These are phyloP conservation scores for Cercophora samala DNA, from an alignment of 495 filamentous ascomycete genomes.

Conservation along the genomic window DNA sequence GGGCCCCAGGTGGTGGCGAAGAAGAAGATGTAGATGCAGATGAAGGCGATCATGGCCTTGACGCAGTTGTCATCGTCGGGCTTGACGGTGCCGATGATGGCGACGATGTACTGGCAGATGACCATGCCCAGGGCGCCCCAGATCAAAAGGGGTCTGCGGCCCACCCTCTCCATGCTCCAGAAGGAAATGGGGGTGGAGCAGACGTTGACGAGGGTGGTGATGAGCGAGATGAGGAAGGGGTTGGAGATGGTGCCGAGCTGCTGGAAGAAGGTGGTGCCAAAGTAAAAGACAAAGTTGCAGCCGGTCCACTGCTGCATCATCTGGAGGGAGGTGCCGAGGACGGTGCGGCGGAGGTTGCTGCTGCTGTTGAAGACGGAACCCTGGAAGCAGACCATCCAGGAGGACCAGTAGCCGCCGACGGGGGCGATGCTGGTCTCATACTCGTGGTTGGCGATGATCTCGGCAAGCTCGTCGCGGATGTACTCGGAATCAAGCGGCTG, in stretches of 20 bases:
- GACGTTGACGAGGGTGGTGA: conserved; percentile 83
- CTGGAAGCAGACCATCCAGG: conserved; percentile 62
- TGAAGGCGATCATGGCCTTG: conserved; percentile 66
- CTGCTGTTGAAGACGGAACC: conserved; percentile 51
- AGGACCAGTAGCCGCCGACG: conserved; percentile 56
- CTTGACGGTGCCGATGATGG: conserved; percentile 60
- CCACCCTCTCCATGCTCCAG: conserved; percentile 73
- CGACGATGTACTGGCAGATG: conserved; percentile 79
- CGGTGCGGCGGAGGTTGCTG: conserved; percentile 63
- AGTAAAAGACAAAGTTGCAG: conserved; percentile 92
- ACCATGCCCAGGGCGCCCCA: conserved; percentile 75
- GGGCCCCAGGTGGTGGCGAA: conserved; percentile 80
- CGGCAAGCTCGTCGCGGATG: conserved; percentile 65
- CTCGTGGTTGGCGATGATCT: conserved; percentile 80
- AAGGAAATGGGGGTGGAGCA: conserved; percentile 75
- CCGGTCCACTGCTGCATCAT: conserved; percentile 67
- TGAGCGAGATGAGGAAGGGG: conserved; percentile 74
- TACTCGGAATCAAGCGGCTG: conserved; percentile 60
- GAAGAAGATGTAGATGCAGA: conserved; percentile 81
- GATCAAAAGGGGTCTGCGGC: conserved; percentile 73
- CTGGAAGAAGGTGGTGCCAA: conserved; percentile 74
- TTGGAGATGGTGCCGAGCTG: conserved; percentile 66
- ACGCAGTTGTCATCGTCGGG: conserved; percentile 55
- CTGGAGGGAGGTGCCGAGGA: conserved; percentile 68
- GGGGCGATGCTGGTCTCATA: conserved; percentile 67